phyloP scores from a whole-genome alignment of 129 eudicot genomes.

The Chrysanthemum makinoi region DNA sequence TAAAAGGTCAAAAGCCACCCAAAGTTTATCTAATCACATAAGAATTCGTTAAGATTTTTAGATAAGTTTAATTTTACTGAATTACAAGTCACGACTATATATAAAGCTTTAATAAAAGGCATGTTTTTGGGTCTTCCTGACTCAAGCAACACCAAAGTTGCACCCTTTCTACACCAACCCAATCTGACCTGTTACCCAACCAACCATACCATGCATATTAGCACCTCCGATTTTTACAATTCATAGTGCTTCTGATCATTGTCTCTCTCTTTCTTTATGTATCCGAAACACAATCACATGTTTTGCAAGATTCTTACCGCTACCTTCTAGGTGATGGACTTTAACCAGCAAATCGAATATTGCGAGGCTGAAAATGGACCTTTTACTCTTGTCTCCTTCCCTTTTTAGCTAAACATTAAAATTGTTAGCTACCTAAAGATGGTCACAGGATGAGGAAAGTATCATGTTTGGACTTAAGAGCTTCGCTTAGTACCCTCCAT shows the following conservation, averaged over 20 bases:
- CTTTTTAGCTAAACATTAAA: constrained; percentile 1
- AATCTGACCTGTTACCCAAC: too few relatives aligned
- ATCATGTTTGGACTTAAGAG: not conserved
- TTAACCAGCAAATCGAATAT: not conserved
- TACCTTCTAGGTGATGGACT: not conserved
- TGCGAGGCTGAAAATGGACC: not conserved
- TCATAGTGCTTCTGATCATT: too few relatives aligned
- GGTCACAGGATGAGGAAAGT: not conserved
- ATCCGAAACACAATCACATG: not conserved
- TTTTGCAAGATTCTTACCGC: not conserved
- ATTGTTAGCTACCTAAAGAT: not conserved
- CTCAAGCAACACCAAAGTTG: too few relatives aligned
- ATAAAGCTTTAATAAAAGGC: too few relatives aligned
- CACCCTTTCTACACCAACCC: too few relatives aligned
- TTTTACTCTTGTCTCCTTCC: constrained; percentile 15
- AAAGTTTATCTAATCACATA: too few relatives aligned
- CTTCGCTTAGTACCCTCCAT: not conserved
- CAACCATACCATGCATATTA: too few relatives aligned
- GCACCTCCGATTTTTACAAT: not conserved
- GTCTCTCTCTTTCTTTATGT: not conserved
- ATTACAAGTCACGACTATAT: too few relatives aligned
- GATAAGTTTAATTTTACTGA: too few relatives aligned
- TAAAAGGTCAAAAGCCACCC: too few relatives aligned
- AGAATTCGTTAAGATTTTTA: too few relatives aligned
- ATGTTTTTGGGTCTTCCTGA: too few relatives aligned